These are phyloP conservation scores for Talaromyces wortmannii DNA, from an alignment of 495 filamentous ascomycete genomes.

Conservation along the genomic window DNA sequence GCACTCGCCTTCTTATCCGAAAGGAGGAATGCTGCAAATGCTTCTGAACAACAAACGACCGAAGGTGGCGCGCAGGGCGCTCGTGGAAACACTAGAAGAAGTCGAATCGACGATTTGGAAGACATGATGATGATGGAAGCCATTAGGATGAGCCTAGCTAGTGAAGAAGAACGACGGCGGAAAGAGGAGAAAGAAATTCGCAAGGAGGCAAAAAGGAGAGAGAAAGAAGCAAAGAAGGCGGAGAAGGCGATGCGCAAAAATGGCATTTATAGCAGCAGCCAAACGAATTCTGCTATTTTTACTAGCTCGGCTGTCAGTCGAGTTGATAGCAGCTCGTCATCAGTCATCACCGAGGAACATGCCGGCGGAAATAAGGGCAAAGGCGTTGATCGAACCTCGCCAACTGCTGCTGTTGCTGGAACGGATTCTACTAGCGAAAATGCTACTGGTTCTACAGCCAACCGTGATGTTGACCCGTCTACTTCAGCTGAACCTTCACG, in stretches of 20 bases:
- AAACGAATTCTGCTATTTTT: conserved; percentile 30
- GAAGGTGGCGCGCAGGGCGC: conserved; percentile 40
- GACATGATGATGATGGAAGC: conserved; percentile 99
- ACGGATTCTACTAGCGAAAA: conserved; percentile 1
- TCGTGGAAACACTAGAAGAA: conserved; percentile 54
- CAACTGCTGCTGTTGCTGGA: conserved; percentile 3
- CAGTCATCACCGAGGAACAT: conserved; percentile 26
- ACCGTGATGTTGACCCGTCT: conserved; percentile 11
- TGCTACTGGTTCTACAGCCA: neutral
- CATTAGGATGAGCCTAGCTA: conserved; percentile 77
- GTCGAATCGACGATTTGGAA: conserved; percentile 78
- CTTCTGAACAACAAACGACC: conserved; percentile 16
- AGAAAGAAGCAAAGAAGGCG: conserved; percentile 76
- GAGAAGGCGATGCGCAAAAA: conserved; percentile 59
- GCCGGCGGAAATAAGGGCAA: conserved; percentile 65
- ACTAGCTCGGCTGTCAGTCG: conserved; percentile 19
- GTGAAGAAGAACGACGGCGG: conserved; percentile 81
- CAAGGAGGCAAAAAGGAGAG: conserved; percentile 76
- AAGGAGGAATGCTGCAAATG: conserved; percentile 16
- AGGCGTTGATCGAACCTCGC: conserved; percentile 54
- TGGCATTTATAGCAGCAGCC: conserved; percentile 39
- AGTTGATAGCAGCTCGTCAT: conserved; percentile 32
- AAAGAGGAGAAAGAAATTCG: conserved; percentile 73
- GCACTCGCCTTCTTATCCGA: conserved; percentile 46
- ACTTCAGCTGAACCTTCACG: conserved; percentile 31